Evolutionary conservation across 345 rosid species (phyloP), one percentile per base, ranked within the genome.

Genomic region (Eucalyptus dawsonii): DNA sequence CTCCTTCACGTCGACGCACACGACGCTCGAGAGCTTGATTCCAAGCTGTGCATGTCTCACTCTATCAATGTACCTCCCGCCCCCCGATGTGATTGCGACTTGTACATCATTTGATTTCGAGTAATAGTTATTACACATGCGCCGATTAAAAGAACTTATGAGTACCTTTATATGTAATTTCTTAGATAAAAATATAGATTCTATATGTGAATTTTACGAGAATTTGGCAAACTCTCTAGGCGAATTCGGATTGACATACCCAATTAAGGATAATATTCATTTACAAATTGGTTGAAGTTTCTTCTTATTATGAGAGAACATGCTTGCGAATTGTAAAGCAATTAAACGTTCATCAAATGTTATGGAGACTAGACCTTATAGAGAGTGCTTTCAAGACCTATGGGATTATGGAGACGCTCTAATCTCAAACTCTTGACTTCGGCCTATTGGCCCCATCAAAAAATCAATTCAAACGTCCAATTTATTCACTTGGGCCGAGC

Each of bases 81-180:
- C 97, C 51, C 98, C 99, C 3, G 98, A 94, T 58, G 94, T 92
- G 24, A 97, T 90, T 22, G 98, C 99, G 15, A 97, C 98, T 98
- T 97, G 89, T 88, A 83, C 58, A 89, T 13, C 56, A 53, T 53
- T 17, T 3, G 22, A 53, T 53, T 53, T 53, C 4, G 2, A 1
- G 62, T 11, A 9, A 54, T 54, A 22, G 3, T 19, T 22, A 54
- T 8, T 8, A 54, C 25, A 54, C 24, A 54, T 9, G 3, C 12
- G 3, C 27, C 27, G 60, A 54, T 54, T 54, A 21, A 54, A 19
- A 19, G 24, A 56, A 56, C 13, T 8, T 1, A 9, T 56, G 27
- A 4, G 11, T 22, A 56, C 12, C 10, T 56, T 56, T 2, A 24
- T 56, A 56, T 9, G 6, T 22, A 56, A 56, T 56, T 56, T 24